Evolutionary conservation across 2,329 filamentous ascomycete species (phyloP), one percentile per base, ranked within the genome.

Genomic region (Gaeumannomyces tritici): DNA sequence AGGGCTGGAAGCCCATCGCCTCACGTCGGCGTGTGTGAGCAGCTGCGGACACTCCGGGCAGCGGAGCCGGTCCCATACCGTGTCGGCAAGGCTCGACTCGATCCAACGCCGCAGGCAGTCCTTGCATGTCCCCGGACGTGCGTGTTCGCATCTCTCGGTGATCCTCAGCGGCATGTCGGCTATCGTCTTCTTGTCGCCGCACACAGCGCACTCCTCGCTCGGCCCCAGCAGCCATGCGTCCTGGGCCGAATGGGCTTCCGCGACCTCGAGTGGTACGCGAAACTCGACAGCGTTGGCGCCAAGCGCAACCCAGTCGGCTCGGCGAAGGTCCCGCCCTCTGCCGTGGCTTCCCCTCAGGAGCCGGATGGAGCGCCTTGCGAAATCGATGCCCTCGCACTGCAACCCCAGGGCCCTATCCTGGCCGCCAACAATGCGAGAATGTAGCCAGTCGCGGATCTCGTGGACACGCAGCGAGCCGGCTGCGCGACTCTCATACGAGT

Each of bases 31-130:
- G 61, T 71, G 71, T 4, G 62, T 56, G 13, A 77, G 68, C 4
- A 68, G 29, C 26, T 69, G 65, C 12, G 69, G 65, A 55, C 74
- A 76, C 60, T 74, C 73, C 1, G 74, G 73, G 55, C 75, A 76
- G 55, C 66, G 70, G 2, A 76, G 63, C 31, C 68, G 70, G 62
- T 74, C 69, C 73, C 73, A 76, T 0, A 66, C 63, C 13, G 67
- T 60, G 1, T 63, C 64, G 7, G 72, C 69, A 61, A 75, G 65
- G 58, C 71, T 70, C 3, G 70, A 69, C 24, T 65, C 56, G 29
- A 76, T 71, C 74, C 74, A 76, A 35, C 69, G 65, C 21, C 65
- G 64, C 26, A 75, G 63, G 27, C 75, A 77, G 4, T 67, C 68
- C 47, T 70, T 73, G 67, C 75, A 76, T 2, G 69, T 67, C 0